Evolutionary conservation across 768 basidiomycete genomes (phyloP), one percentile per base, ranked within the genome.

Genomic region (Dioszegia hungarica): DNA sequence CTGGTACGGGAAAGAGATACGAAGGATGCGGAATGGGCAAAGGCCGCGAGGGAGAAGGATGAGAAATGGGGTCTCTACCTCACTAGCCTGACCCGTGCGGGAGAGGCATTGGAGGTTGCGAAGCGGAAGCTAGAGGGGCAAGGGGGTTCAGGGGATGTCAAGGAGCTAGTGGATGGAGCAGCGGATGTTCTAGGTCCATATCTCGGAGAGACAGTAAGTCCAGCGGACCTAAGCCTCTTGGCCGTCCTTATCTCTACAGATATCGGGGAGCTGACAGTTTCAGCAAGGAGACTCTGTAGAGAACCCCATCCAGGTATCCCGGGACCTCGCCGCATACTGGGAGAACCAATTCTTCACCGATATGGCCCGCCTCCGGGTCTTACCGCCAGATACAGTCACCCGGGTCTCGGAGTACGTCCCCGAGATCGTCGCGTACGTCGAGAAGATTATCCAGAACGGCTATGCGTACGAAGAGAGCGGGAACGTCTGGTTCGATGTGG

Each of bases 331-430:
- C 1, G 82, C 87, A 8, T 84, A 85, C 72, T 97, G 92, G 92
- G 95, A 98, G 77, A 79, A 78, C 29, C 82, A 85, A 53, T 99
- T 92, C 79, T 91, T 94, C 79, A 79, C 84, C 28, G 92, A 97
- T 68, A 99, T 99, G 95, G 78, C 79, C 15, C 84, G 86, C n/a
- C 82, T 99, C 17, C 83, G 83, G 60, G 88, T 98, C 37, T 85
- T 86, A 56, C 84, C 86, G 20, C 92, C 95, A 17, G 90, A 94
- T 73, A 89, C 85, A 3, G 77, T 97, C 52, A 98, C 95, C 0
- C 86, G 94, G 38, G 95, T 98, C 5, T 93, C 93, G 1, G 95
- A 98, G 77, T 99, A 91, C 76, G 86, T 99, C 8, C 90, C 92
- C 3, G 93, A 98, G 77, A 89, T 97, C 62, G 89, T 92, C 47